Evolutionary conservation across 768 basidiomycete genomes (phyloP).

Genomic region (Psilocybe subaeruginosa): DNA sequence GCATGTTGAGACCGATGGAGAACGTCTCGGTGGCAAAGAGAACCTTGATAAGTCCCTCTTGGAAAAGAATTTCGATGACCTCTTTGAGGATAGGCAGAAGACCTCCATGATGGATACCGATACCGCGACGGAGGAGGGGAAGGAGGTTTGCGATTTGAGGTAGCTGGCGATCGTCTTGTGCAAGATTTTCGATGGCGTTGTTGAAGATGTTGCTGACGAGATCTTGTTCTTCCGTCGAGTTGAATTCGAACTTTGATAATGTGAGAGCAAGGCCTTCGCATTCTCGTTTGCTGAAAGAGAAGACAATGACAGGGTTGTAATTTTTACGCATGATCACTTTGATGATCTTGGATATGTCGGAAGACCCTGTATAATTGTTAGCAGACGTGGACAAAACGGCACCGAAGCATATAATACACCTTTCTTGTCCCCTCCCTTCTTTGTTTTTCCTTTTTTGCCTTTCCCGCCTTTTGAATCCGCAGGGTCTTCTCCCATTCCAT

Average conservation of each 20-base stretch:
- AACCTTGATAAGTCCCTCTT: constrained; percentile 97
- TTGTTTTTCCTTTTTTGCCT: constrained; percentile 90
- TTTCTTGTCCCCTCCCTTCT: constrained; percentile 89
- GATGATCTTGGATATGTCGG: constrained; percentile 97
- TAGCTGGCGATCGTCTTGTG: constrained; percentile 83
- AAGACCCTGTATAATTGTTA: constrained; percentile 57
- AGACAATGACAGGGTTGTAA: constrained; percentile 97
- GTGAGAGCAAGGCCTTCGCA: constrained; percentile 92
- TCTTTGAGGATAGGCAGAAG: constrained; percentile 97
- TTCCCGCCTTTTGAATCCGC: constrained; percentile 85
- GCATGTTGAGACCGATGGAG: constrained; percentile 98
- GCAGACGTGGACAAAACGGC: neutral
- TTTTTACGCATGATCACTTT: constrained; percentile 98
- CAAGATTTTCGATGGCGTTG: constrained; percentile 90
- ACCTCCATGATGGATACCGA: constrained; percentile 98
- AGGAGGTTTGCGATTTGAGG: constrained; percentile 94
- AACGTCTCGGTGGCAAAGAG: constrained; percentile 99
- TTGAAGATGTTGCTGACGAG: constrained; percentile 87
- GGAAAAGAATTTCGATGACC: constrained; percentile 98
- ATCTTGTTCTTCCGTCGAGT: constrained; percentile 89
- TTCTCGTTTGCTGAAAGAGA: constrained; percentile 97
- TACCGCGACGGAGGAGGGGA: constrained; percentile 91
- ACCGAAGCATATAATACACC: constrained; percentile 45
- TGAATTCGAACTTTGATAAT: constrained; percentile 96
- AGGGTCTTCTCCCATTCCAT: constrained; percentile 86